A percentile compares a stretch with the other conserved stretches of the same genome.
phyloP scores from a whole-genome alignment of 129 eudicot species.

The Erigeron canadensis region DNA sequence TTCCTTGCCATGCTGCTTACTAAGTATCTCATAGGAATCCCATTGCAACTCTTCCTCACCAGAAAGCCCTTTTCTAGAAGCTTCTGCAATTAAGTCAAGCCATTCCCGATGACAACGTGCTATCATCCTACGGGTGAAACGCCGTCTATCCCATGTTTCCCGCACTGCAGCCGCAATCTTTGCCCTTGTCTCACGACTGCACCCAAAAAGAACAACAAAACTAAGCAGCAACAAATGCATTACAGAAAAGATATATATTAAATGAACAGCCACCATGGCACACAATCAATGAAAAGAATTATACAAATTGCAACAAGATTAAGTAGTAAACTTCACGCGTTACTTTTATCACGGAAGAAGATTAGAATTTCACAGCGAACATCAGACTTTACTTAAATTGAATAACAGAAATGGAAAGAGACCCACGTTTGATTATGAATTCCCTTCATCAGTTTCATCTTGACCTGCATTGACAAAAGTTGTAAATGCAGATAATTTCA shows the following conservation, averaged over 20 bases:
- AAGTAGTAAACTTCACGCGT: not conserved
- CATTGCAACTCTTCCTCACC: conserved; percentile 86
- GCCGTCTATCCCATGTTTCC: conserved; percentile 66
- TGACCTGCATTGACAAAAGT: conserved; percentile 52
- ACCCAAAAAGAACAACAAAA: not conserved
- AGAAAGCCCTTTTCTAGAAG: conserved; percentile 62
- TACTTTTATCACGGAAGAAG: not conserved
- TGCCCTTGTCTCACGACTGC: conserved; percentile 67
- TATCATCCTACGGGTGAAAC: conserved; percentile 50
- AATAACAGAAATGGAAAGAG: conserved; percentile 18
- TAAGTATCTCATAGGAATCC: conserved; percentile 68
- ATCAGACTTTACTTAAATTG: not conserved
- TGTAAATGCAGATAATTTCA: conserved; percentile 6
- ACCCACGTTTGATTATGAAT: conserved; percentile 87
- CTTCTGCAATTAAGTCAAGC: conserved; percentile 77
- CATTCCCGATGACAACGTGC: conserved; percentile 72
- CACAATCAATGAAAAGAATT: too few relatives aligned
- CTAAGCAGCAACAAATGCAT: not conserved
- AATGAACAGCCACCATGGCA: too few relatives aligned
- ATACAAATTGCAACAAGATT: conserved; percentile 6
- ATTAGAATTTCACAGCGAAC: not conserved
- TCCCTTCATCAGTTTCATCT: conserved; percentile 61
- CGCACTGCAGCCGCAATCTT: conserved; percentile 84
- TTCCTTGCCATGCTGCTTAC: conserved; percentile 52
- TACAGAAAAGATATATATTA: too few relatives aligned